Conservation (phyloP, 352 stramenopile genomes). For the Phytophthora sp. region DNA sequence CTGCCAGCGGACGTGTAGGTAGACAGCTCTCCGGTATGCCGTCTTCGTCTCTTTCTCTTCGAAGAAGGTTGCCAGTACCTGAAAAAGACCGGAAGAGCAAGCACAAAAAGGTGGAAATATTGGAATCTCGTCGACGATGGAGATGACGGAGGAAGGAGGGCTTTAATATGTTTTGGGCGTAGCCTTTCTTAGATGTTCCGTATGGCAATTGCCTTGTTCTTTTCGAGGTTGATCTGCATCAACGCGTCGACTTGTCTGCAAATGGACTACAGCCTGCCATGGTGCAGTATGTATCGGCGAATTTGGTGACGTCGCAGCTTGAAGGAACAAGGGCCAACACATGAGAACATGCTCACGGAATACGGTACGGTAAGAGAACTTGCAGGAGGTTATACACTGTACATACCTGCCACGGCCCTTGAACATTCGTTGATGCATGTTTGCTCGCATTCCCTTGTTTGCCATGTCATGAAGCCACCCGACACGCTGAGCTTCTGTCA, state of each 20-base stretch:
- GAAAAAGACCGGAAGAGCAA: constrained; percentile 26
- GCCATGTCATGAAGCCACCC: constrained; percentile 84
- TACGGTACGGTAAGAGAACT: constrained; percentile 12
- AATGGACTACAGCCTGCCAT: constrained; percentile 88
- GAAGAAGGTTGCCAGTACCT: constrained; percentile 18
- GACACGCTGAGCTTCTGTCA: constrained; percentile 80
- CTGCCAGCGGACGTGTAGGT: constrained; percentile 38
- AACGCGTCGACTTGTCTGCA: constrained; percentile 85
- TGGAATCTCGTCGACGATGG: constrained; percentile 24
- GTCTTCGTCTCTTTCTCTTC: constrained; percentile 21
- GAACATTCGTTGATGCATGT: constrained; percentile 85
- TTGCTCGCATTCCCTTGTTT: constrained; percentile 63
- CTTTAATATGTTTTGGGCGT: constrained; percentile 44
- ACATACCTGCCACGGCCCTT: constrained; percentile 76
- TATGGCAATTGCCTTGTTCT: constrained; percentile 15
- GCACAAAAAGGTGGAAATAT: constrained; percentile 18
- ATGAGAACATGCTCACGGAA: constrained; percentile 12
- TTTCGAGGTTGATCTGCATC: constrained; percentile 17
- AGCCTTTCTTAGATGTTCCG: constrained; percentile 30
- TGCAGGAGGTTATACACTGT: neutral
- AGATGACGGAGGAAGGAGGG: constrained; percentile 36
- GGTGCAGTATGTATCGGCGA: constrained; percentile 84
- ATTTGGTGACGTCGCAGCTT: constrained; percentile 86
- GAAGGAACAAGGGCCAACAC: constrained; percentile 17
- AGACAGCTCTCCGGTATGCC: constrained; percentile 30